A percentile compares a stretch with the other conserved stretches of the same genome.
phyloP scores from a whole-genome alignment of 768 basidiomycete genomes.

The Trichaptum fuscoviolaceum region DNA sequence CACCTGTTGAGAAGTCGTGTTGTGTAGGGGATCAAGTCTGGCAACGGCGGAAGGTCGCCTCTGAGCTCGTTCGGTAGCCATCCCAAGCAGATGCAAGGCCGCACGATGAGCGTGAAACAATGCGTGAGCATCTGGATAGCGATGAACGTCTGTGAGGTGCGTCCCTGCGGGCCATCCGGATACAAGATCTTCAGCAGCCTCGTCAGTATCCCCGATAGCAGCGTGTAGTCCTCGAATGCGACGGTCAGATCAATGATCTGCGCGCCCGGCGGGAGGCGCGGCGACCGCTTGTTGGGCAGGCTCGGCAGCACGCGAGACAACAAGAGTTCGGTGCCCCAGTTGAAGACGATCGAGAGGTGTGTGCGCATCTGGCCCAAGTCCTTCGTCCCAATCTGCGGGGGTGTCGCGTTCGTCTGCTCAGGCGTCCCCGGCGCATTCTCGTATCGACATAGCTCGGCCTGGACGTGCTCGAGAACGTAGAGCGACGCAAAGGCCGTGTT shows the following conservation, averaged over 20 bases:
- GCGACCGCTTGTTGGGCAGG: slow-evolving; percentile 30
- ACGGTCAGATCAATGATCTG: slow-evolving; percentile 42
- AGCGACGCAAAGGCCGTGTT: slow-evolving; percentile 1
- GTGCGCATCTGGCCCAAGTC: slow-evolving; percentile 61
- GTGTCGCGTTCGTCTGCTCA: neutral
- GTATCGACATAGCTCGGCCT: neutral
- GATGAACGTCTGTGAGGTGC: slow-evolving; percentile 53
- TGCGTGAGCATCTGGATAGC: slow-evolving; percentile 51
- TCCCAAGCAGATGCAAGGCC: slow-evolving; percentile 57
- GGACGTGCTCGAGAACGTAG: slow-evolving; percentile 3
- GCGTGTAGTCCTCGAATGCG: slow-evolving; percentile 36
- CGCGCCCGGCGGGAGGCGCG: slow-evolving; percentile 15
- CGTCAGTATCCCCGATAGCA: slow-evolving; percentile 37
- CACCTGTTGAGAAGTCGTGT: slow-evolving; percentile 61
- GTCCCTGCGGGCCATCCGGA: slow-evolving; percentile 42
- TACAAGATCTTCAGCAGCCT: slow-evolving; percentile 49
- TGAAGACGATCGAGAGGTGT: slow-evolving; percentile 62
- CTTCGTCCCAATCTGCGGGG: slow-evolving; percentile 47
- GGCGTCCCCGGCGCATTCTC: neutral
- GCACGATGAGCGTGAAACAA: slow-evolving; percentile 55
- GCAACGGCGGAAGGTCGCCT: slow-evolving; percentile 34
- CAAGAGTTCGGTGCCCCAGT: slow-evolving; percentile 62
- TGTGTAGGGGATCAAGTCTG: slow-evolving; percentile 44
- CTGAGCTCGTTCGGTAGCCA: slow-evolving; percentile 57
- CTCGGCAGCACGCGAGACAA: slow-evolving; percentile 36